Base-by-base conservation (phyloP, 306 rosid genomes). In the Dalbergia cultrata region DNA sequence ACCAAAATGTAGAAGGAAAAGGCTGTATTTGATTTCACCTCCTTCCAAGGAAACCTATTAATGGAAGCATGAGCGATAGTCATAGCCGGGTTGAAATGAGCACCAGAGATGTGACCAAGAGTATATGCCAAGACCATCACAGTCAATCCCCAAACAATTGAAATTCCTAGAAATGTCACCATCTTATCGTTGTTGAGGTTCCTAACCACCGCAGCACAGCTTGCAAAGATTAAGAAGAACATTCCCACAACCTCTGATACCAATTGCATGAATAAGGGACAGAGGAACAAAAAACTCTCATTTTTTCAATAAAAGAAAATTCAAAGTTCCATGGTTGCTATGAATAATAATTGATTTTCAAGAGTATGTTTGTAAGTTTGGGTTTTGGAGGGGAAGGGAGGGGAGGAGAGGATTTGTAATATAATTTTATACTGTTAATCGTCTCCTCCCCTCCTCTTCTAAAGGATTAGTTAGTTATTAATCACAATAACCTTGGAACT, bases 21-120 rank as follows among this genome's bases (percentile, higher is more conserved):
- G 13, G 22, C 11, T 66, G 47, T 59, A 39, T 4, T 72, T 54
- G n/a, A 75, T n/a, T 82, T 21, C 7, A 91, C 95, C 92, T 93
- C 92, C 58, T 82, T 90, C 74, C 80, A 76, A 5, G 97, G 93
- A 73, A 93, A 93, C 59, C 87, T 88, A 17, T 50, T 85, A 71
- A 89, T 83, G 16, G 88, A 54, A 43, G 99, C 94, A 71, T 85
- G 90, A 53, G 98, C 98, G 59, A 93, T 56, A 26, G 98, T 95
- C 77, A 95, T 93, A 0, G 99, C 94, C 1, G 97, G 99, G n/a
- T n/a, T n/a, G n/a, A n/a, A n/a, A n/a, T n/a, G n/a, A n/a, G n/a
- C n/a, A n/a, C n/a, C n/a, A n/a, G 97, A 95, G 33, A 95, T 95
- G 12, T 95, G 98, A 4, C 97, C 97, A 19, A 95, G 80, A 18